Conservation (phyloP, 2,329 filamentous ascomycete genomes). For the Trichoderma koningii region DNA sequence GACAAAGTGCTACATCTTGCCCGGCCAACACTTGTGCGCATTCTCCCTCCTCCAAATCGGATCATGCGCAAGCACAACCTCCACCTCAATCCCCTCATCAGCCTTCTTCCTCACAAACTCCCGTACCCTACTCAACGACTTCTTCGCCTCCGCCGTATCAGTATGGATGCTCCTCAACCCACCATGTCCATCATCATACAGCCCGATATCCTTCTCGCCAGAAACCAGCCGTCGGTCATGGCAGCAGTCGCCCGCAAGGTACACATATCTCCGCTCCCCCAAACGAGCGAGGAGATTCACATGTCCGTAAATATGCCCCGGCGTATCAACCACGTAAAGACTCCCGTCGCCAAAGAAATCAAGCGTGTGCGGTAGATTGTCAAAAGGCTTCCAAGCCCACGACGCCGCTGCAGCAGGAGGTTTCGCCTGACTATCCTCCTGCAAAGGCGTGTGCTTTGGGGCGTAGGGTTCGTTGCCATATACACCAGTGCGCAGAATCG, state of each 20-base stretch:
- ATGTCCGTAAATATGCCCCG: constrained; percentile 21
- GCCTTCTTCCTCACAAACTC: not conserved
- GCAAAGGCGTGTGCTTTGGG: constrained; percentile 4
- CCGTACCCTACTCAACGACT: not conserved
- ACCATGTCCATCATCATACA: constrained; percentile 5
- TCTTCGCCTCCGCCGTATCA: constrained; percentile 1
- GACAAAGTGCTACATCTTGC: constrained; percentile 7
- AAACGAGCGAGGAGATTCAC: constrained; percentile 18
- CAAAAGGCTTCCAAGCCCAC: constrained; percentile 11
- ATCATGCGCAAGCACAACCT: constrained; percentile 16
- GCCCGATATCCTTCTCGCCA: constrained; percentile 7
- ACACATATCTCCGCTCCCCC: constrained; percentile 1
- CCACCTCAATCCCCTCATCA: not conserved
- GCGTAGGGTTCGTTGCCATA: constrained; percentile 17
- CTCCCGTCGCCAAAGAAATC: constrained; percentile 22
- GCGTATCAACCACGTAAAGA: constrained; percentile 15
- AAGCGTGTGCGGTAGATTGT: not conserved
- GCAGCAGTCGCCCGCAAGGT: constrained; percentile 11
- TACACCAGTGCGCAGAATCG: not conserved
- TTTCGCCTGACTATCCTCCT: constrained; percentile 1
- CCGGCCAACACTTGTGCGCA: constrained; percentile 13
- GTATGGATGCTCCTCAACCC: constrained; percentile 13
- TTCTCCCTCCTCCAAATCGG: constrained; percentile 6
- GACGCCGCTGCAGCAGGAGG: not conserved
- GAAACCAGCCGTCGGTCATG: constrained; percentile 8